Percentiles rank a stretch among this genome's conserved stretches.
Conservation (phyloP, 2,329 filamentous ascomycete species). For the Monosporascus ibericus region DNA sequence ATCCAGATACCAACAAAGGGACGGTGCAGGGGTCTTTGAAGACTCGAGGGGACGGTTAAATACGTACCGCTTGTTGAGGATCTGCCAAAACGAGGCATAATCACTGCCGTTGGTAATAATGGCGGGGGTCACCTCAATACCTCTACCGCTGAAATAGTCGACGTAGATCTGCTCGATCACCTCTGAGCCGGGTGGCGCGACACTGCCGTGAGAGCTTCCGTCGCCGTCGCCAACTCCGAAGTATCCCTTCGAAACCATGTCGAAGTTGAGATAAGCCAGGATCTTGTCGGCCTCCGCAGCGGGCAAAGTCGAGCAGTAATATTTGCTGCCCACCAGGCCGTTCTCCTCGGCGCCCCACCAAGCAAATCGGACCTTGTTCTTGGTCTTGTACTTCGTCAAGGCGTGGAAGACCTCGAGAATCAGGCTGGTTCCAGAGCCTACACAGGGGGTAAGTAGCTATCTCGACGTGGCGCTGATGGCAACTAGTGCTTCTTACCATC, state of each 20-base stretch:
- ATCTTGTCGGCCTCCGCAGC: constrained; percentile 20
- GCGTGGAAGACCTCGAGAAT: constrained; percentile 22
- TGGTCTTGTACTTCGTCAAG: constrained; percentile 17
- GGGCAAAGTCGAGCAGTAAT: constrained; percentile 23
- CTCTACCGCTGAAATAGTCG: constrained; percentile 20
- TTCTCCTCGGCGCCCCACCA: constrained; percentile 28
- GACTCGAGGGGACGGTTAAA: not conserved
- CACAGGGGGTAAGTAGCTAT: not conserved
- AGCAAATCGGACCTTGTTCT: constrained; percentile 26
- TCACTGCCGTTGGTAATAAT: constrained; percentile 41
- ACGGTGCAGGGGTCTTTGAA: not conserved
- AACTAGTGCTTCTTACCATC: constrained; percentile 7
- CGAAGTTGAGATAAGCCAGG: constrained; percentile 30
- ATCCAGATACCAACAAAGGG: not conserved
- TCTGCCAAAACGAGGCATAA: constrained; percentile 40
- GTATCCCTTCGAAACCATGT: constrained; percentile 28
- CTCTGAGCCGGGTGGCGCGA: constrained; percentile 27
- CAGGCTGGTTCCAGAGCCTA: constrained; percentile 20
- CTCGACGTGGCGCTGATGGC: too few relatives aligned
- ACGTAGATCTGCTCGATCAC: constrained; percentile 27
- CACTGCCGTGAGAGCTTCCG: constrained; percentile 30
- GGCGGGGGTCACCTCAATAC: constrained; percentile 20
- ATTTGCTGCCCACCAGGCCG: constrained; percentile 23
- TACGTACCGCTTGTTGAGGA: constrained; percentile 21
- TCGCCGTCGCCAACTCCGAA: constrained; percentile 28